Evolutionary conservation across 371 early-diverging fungal species (phyloP), one percentile per base, ranked within the genome.

Genomic region (Actinomortierella ambigua): DNA sequence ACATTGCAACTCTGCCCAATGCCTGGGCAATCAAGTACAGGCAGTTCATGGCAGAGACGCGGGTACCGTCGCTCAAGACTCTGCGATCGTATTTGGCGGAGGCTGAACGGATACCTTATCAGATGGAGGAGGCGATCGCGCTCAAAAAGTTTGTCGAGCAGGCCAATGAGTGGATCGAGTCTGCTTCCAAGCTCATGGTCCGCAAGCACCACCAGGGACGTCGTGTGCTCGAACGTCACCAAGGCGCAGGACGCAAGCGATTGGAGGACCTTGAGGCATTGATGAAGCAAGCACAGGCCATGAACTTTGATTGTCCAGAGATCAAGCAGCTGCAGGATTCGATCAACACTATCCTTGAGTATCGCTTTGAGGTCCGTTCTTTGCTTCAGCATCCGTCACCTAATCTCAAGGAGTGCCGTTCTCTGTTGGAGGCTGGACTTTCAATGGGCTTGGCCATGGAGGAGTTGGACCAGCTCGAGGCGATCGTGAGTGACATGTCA

Each of bases 221-320:
- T 58, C 52, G 76, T 18, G 68, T 70, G 15, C 43, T 61, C 48
- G 70, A 71, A 27, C 61, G 66, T 14, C 48, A 52, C 2, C 67
- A 43, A n/a, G 57, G 26, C 53, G 60, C 24, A 64, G 56, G 20
- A 58, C 54, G 57, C 55, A 77, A 70, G 47, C 77, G 80, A n/a
- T 28, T 79, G 27, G 78, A 77, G 17, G 63, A 65, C 27, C 64
- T 82, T 17, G 75, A 81, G 52, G 55, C 50, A 27, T 61, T 82
- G 57, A 53, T 83, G 14, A 53, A 51, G 22, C 68, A 77, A 34
- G 79, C 65, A 6, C 76, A 81, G 20, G 61, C 68, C 5, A 46
- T 86, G 24, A 65, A 81, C 1, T 83, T 85, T 40, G 82, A 83
- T 34, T 71, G 77, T 14, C 83, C 81, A 15, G 84, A 86, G 57